Evolutionary conservation across 2,329 filamentous ascomycete species (phyloP), one percentile per base, ranked within the genome.

Genomic region (Cladobotryum protrusum): DNA sequence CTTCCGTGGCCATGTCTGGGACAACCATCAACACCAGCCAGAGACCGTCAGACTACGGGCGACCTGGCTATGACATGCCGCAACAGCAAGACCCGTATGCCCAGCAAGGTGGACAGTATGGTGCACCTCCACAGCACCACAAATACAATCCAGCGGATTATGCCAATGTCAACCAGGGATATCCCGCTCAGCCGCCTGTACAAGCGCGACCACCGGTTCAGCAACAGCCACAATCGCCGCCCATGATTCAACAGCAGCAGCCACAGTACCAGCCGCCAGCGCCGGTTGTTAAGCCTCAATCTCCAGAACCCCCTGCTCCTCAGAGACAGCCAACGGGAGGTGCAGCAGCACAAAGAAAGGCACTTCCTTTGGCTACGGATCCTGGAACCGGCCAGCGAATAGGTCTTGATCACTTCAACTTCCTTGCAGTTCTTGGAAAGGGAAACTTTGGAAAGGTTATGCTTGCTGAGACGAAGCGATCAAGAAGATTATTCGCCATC

Each of bases 391-490:
- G 87, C 32, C 81, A 86, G 63, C 83, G 92, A 47, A 97, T 99
- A 64, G 93, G 93, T 15, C 76, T 99, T 42, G 95, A 99, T 66
- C 91, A 99, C 71, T 99, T 99, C 78, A 99, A 99, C 68, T 99
- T 99, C 79, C 78, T 99, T 57, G 92, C 95, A 56, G 93, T 99
- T 48, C 81, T 99, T 57, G 93, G 93, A 65, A 99, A 99, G 72
- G 93, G 93, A 73, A 99, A 99, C 72, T 99, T 99, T 65, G 93
- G 93, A 68, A 99, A 99, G 72, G 93, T 99, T 72, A 99, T 99
- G 93, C 76, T 99, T 68, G 93, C 93, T 2, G 95, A 99, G 72
- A 96, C 93, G 1, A 99, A 99, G 76, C 84, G 83, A 49, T 84
- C 87, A 9, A 89, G 91, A 69, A 87, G 92, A 67, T 77, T 99